Evolutionary conservation across 2,329 filamentous ascomycete species (phyloP), one percentile per base, ranked within the genome.

Genomic region (Ceratocystiopsis brevicomis): DNA sequence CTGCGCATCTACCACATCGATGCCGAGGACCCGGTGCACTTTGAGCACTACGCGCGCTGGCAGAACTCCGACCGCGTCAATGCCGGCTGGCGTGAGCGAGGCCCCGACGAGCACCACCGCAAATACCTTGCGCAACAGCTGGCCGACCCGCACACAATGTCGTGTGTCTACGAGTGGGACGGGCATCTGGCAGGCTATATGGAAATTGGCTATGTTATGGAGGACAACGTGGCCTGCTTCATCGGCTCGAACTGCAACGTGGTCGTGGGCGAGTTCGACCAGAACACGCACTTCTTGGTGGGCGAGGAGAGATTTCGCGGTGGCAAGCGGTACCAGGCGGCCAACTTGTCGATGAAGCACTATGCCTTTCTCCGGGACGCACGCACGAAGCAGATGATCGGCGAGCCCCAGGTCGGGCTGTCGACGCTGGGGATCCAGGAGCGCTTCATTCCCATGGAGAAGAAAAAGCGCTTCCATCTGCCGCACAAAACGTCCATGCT

Each of bases 51-150:
- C 59, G 67, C 67, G 13, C 45, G 45, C 45, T 88, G 82, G 82
- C 81, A 86, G 60, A 88, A 88, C 54, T 81, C 87, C 54, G 81
- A 81, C 42, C 78, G 82, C 41, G 82, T 88, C 32, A 79, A 79
- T 4, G 72, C 78, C 53, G 81, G 81, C 4, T 87, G 82, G 82
- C 82, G 84, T 54, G 76, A 83, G 61, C 81, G 78, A 1, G 82
- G 81, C 32, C 81, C 79, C 1, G 59, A 83, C 40, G 80, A 83
- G 30, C 69, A 86, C 57, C 82, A 87, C 58, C 69, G 73, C 47
- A 69, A 76, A 52, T 87, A 88, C 57, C 66, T 86, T 42, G 67
- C 70, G 30, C 70, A 71, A 49, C 67, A 80, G 44, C 74, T 84
- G 53, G 68, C 73, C 38, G 81, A 87, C 56, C 73, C 78, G 25